Conservation (phyloP, 495 filamentous ascomycete genomes). For the Lasiosphaeria miniovina region DNA sequence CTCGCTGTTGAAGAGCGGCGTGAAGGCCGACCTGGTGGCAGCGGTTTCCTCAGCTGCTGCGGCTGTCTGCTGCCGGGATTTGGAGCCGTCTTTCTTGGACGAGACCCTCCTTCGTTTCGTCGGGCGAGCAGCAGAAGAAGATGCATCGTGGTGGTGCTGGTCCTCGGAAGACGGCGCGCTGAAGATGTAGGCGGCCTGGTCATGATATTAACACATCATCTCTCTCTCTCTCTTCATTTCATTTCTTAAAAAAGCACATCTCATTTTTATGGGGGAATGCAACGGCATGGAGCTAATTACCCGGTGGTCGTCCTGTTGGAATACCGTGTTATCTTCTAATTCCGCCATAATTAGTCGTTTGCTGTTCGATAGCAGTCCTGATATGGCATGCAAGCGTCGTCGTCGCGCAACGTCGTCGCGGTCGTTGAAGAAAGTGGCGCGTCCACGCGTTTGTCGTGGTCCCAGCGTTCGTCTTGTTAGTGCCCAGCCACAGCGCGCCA, state of each 20-base stretch:
- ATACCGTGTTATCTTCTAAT: slow-evolving; percentile 12
- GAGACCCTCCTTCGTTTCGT: slow-evolving; percentile 62
- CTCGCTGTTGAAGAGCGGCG: slow-evolving; percentile 66
- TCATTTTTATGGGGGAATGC: not conserved
- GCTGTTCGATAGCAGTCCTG: too few species aligned
- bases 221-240: not conserved
- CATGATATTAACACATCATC: not conserved
- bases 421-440: too few species aligned
- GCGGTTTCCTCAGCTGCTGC: not conserved
- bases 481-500: too few species aligned
- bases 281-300: slow-evolving; percentile 13
- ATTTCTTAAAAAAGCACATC: not conserved
- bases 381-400: too few species aligned
- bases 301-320: slow-evolving; percentile 34
- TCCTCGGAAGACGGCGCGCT: slow-evolving; percentile 28
- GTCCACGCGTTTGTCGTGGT: too few species aligned
- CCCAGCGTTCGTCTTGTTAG: too few species aligned
- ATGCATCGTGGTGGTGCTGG: not conserved
- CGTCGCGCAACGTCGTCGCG: too few species aligned
- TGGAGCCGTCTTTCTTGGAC: slow-evolving; percentile 27
- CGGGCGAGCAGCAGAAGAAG: slow-evolving; percentile 42
- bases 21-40: slow-evolving; percentile 42
- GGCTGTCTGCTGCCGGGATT: slow-evolving; percentile 12
- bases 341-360: slow-evolving; percentile 2
- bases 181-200: slow-evolving; percentile 70